Conservation (phyloP, 495 filamentous ascomycete species). For the Alectoria sarmentosa region DNA sequence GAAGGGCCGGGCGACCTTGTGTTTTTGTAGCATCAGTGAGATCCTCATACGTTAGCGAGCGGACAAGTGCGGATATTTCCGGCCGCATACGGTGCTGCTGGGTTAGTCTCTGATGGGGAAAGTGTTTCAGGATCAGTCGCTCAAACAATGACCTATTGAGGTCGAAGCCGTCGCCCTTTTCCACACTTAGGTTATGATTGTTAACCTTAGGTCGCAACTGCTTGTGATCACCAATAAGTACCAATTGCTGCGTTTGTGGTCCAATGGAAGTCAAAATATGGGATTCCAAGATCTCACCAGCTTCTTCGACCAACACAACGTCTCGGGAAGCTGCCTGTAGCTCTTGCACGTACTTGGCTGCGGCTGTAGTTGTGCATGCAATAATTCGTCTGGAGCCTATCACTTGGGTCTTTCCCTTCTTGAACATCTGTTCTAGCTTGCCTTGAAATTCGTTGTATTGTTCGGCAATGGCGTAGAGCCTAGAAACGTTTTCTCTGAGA, state of each 20-base stretch:
- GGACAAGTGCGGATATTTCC: constrained; percentile 58
- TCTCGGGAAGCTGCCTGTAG: constrained; percentile 46
- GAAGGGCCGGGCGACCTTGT: constrained; percentile 38
- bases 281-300: constrained; percentile 70
- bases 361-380: constrained; percentile 68
- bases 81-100: constrained; percentile 68
- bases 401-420: constrained; percentile 39
- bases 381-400: constrained; percentile 56
- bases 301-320: constrained; percentile 66
- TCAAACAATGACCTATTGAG: constrained; percentile 71
- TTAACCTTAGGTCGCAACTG: constrained; percentile 69
- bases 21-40: constrained; percentile 54
- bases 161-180: constrained; percentile 61
- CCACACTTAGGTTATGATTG: constrained; percentile 55
- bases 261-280: constrained; percentile 60
- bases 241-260: constrained; percentile 54
- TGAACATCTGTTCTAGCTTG: constrained; percentile 35
- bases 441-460: constrained; percentile 40
- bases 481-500: constrained; percentile 40
- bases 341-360: constrained; percentile 53
- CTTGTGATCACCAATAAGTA: constrained; percentile 73
- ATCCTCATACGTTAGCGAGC: constrained; percentile 55
- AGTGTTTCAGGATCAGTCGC: constrained; percentile 50
- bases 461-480: constrained; percentile 32
- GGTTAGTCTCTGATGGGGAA: constrained; percentile 47